Base-by-base conservation (phyloP, 2,329 filamentous ascomycete genomes). In the Cladosporium austrohemisphaericum region DNA sequence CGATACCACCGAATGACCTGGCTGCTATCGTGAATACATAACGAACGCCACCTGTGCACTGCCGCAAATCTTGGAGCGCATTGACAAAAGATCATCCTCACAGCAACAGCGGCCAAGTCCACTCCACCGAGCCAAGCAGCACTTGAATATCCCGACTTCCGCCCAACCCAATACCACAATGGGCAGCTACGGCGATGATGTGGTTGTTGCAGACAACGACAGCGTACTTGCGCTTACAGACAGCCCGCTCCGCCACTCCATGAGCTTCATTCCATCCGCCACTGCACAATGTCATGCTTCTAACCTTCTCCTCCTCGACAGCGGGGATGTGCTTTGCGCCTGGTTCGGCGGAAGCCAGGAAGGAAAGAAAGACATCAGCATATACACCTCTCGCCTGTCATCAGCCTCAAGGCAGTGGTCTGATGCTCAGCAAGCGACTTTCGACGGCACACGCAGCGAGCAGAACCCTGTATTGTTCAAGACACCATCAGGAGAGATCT, bases 271-370 rank as follows among this genome's bases (percentile, higher is more conserved):
- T 5, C 41, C 41, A 7, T 44, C 51, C n/a, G 36, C 26, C n/a
- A 55, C 53, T 43, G 43, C 51, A 3, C 53, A 55, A 45, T 55
- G 53, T 16, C 53, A 55, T 35, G 53, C 53, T 10, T 55, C 53
- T 1, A 55, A 55, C n/a, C 40, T 55, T 9, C 35, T 53, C 19
- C 50, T 55, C n/a, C 25, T 53, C 3, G 47, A 47, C 28, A 49
- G 51, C 28, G 53, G 53, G 28, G 51, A 55, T n/a, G 45, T 55
- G 46, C 53, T 55, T n/a, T 55, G 53, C 33, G 53, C 47, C 8
- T 55, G 53, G 53, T 55, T 55, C 22, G 53, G 53, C 18, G 53
- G 53, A 18, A 53, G 41, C 9, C 53, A 55, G 41, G 53, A 55
- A 33, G 53, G 53, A 31, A 53, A 53, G 45, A 44, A 49, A 16